Base-by-base conservation (phyloP, 257 asterid species). In the Nicotiana benthamiana region DNA sequence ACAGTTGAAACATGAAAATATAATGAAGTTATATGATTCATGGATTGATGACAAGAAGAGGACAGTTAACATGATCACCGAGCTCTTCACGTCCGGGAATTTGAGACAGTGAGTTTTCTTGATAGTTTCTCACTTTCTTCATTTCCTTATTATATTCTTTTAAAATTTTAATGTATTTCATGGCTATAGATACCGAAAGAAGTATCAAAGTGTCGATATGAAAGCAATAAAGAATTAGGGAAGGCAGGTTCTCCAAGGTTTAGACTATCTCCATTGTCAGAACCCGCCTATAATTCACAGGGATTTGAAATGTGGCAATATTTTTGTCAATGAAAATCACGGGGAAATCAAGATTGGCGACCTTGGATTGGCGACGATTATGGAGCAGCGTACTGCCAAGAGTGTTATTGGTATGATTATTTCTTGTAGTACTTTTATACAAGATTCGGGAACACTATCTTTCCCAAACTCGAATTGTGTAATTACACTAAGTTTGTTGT, bases 21-120 rank as follows among this genome's bases (percentile, higher is more conserved):
- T 88, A 18, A 85, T 88, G 81, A 83, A 80, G 82, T 86, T 82
- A 57, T 84, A 87, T 20, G 88, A 84, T 79, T 83, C 92, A 0
- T 95, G 97, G 97, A 77, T 90, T 62, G 98, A 95, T 85, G 91
- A 92, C 18, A 84, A 92, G 82, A 93, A 90, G 88, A 93, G 89
- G 86, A 92, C 95, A 17, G 66, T 93, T 22, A 93, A 92, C 91
- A 90, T 94, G 91, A 92, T 94, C 84, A 94, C 98, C 0, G 97
- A 94, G 90, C 90, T 94, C 79, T 93, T 93, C 89, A 89, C 94
- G 9, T 93, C 97, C 5, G 97, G 98, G 75, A 94, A 90, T 88
- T 75, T 94, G 83, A 89, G 97, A 51, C 97, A 91, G 96, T 95
- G 86, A 87, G 96, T 87, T 51, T 18, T 77, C 60, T 43, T 46